Base-by-base conservation (phyloP, 345 rosid species). In the Eucalyptus rudis region DNA sequence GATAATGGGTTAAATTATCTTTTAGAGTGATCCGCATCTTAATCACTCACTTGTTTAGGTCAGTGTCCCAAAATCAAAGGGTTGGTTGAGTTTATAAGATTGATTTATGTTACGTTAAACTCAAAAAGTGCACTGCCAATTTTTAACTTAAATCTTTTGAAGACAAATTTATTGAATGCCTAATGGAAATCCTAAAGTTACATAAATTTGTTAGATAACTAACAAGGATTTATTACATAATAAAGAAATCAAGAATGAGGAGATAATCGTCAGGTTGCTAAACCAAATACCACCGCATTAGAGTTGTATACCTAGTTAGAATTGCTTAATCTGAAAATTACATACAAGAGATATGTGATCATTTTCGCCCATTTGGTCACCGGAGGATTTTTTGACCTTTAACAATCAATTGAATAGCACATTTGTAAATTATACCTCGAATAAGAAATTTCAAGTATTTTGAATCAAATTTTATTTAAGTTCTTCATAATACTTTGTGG, bases 391-490 rank as follows among this genome's bases (percentile, higher is more conserved):
- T 19, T 52, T 52, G 1, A 52, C 24, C 58, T 52, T 52, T 52
- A 52, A 52, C 22, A 19, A 7, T 17, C 24, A 52, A 52, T 52
- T 52, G 24, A 19, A 52, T 0, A 3, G 0, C 4, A 7, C 20
- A 24, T 52, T 52, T 52, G 56, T 52, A 52, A 52, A 19, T 52
- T 19, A 19, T 52, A 52, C 24, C 10, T 52, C 4, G 24, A 10
- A 52, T 24, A 52, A 52, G 10, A 52, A 52, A 52, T 52, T 3
- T 2, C 58, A 19, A 52, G 58, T 52, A 0, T 52, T 52, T 52
- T 52, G 58, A 52, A 52, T 52, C 2, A 52, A 3, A 19, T 19
- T 52, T 52, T 19, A 19, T 52, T 19, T 0, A 52, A 52, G 10
- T 52, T 52, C 2, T 19, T 52, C 58, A 19, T 1, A 52, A 52